Evolutionary conservation across 176 grass and related monocot genomes (phyloP).

Genomic region (Panicum miliaceum): DNA sequence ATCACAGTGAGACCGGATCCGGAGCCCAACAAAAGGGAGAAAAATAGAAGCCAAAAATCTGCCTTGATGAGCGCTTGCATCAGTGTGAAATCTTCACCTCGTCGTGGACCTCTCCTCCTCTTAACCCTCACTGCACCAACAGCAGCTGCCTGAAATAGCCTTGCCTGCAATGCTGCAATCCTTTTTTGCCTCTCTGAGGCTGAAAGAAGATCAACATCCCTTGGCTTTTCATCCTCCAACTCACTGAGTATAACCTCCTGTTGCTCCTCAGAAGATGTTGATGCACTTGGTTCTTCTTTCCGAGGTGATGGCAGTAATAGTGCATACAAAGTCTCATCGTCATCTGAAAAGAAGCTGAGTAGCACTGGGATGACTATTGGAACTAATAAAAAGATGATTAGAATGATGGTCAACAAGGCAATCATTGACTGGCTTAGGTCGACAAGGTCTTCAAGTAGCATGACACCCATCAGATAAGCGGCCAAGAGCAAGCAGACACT

Average conservation of each 20-base stretch:
- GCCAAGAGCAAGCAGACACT: constrained; percentile 75
- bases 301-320: constrained; percentile 53
- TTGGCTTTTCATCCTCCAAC: constrained; percentile 83
- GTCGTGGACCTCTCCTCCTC: constrained; percentile 66
- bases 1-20: constrained; percentile 92
- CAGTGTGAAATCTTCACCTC: constrained; percentile 91
- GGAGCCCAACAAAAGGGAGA: constrained; percentile 80
- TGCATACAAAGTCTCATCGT: constrained; percentile 40
- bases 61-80: constrained; percentile 88
- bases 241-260: constrained; percentile 90
- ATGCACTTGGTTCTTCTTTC: constrained; percentile 55
- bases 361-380: constrained; percentile 78
- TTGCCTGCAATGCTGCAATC: constrained; percentile 81
- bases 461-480: constrained; percentile 84
- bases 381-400: constrained; percentile 60
- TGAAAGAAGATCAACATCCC: constrained; percentile 87
- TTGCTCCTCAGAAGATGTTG: constrained; percentile 43
- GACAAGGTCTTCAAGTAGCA: constrained; percentile 83
- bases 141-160: constrained; percentile 78
- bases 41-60: constrained; percentile 90
- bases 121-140: constrained; percentile 83
- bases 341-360: constrained; percentile 60
- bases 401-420: constrained; percentile 57
- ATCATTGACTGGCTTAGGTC: constrained; percentile 54
- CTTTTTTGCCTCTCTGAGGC: constrained; percentile 83